Evolutionary conservation across 139 green algal genomes (phyloP), one percentile per base, ranked within the genome.

Genomic region (Desmodesmus armatus): DNA sequence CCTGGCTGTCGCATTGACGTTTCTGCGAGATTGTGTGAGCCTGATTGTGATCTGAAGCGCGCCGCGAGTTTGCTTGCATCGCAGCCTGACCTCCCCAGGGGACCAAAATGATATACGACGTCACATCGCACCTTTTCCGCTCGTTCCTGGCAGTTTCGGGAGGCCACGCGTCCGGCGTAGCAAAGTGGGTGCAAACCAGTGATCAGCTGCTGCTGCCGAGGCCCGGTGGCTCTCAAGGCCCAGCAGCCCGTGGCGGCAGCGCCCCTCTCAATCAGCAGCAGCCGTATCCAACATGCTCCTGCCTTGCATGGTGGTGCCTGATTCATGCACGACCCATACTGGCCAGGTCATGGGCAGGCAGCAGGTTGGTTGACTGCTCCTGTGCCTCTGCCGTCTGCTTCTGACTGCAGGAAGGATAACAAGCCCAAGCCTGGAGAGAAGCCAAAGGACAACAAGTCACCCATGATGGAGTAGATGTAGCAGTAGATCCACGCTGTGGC

Each of bases 401-500:
- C 25, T 79, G 29, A 15, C 9, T 84, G 62, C 78, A 84, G 78
- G 62, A 84, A 76, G 35, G 60, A 84, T 41, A 84, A 84, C 78
- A 84, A 40, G 41, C 29, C 78, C 33, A 84, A 76, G 78, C 41
- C 78, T 58, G 63, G 63, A 39, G 78, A 84, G 62, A 84, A 84
- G 62, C 41, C 78, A 23, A 84, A 84, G 63, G 78, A 84, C 41
- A 84, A 84, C 62, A 84, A 84, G 78, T 63, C 78, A 62, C 65
- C 78, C 25, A 84, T 84, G 78, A 43, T 76, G 29, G 78, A 84
- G 19, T 84, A 58, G 17, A 69, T 69, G 60, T 27, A 69, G 63
- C 63, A 72, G 63, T 19, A 41, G 29, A 43, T 72, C 29, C 29
- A 43, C 31, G 63, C 23, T 31, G 31, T 72, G 63, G 7, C 40